Conservation (phyloP, 352 stramenopile species). For the Phytophthora capsici region DNA sequence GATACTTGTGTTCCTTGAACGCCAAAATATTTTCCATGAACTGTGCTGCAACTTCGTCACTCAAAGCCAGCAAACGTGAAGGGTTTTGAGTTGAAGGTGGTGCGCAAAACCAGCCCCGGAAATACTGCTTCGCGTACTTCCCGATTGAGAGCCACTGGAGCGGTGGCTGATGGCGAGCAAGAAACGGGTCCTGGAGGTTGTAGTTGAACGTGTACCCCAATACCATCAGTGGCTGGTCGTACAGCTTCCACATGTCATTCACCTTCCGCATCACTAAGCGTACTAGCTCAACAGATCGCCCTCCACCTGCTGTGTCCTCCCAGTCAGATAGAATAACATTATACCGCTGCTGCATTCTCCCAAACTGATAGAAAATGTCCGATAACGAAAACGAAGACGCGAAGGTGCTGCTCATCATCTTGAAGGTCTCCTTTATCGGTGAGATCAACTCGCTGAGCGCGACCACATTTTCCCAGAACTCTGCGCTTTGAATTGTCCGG, state of each 20-base stretch:
- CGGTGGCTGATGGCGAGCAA: slow-evolving; percentile 54
- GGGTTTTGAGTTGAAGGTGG: slow-evolving; percentile 30
- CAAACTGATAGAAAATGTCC: slow-evolving; percentile 81
- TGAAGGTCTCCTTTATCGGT: slow-evolving; percentile 78
- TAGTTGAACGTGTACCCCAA: slow-evolving; percentile 81
- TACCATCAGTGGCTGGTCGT: slow-evolving; percentile 76
- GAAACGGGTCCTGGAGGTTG: slow-evolving; percentile 57
- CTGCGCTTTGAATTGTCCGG: slow-evolving; percentile 61
- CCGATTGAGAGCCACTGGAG: slow-evolving; percentile 80
- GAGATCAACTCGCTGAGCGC: slow-evolving; percentile 81
- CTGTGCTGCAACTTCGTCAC: slow-evolving; percentile 62
- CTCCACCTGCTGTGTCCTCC: slow-evolving; percentile 61
- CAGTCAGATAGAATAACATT: slow-evolving; percentile 69
- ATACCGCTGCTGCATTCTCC: slow-evolving; percentile 82
- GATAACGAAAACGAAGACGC: slow-evolving; percentile 58
- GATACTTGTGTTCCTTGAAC: slow-evolving; percentile 81
- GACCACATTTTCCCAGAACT: slow-evolving; percentile 81
- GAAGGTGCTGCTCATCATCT: slow-evolving; percentile 58
- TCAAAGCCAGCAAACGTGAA: slow-evolving; percentile 42
- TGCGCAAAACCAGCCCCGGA: slow-evolving; percentile 73
- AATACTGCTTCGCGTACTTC: slow-evolving; percentile 82
- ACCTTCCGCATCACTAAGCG: slow-evolving; percentile 64
- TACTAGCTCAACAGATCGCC: slow-evolving; percentile 59
- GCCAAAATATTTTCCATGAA: slow-evolving; percentile 79
- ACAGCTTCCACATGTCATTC: slow-evolving; percentile 78